A percentile compares a stretch with the other conserved stretches of the same genome.
Evolutionary conservation across 495 filamentous ascomycete species (phyloP).

Genomic region (Aspergillus diversus): DNA sequence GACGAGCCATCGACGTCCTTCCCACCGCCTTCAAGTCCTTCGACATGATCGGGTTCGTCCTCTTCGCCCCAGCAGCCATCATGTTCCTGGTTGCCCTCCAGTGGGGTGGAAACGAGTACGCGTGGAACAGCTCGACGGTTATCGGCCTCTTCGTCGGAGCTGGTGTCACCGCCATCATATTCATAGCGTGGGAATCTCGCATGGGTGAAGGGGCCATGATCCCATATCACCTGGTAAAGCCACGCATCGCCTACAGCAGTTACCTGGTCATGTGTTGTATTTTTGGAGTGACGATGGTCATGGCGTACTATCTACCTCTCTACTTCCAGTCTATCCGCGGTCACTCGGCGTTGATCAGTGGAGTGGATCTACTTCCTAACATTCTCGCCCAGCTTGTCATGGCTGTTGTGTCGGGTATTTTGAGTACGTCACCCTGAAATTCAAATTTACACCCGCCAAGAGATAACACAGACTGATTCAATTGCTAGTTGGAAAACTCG

Average conservation of each 20-base stretch:
- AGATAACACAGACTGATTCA: not conserved
- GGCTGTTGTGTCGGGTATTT: conserved; percentile 48
- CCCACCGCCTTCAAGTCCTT: conserved; percentile 34
- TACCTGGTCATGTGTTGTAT: conserved; percentile 19
- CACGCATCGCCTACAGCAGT: conserved; percentile 37
- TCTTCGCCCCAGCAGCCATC: conserved; percentile 49
- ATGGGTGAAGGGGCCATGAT: conserved; percentile 57
- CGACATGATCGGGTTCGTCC: conserved; percentile 48
- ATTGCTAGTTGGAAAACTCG: conserved; percentile 34
- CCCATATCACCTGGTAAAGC: conserved; percentile 39
- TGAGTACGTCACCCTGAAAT: conserved; percentile 30
- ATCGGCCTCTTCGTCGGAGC: conserved; percentile 58
- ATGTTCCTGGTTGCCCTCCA: conserved; percentile 56
- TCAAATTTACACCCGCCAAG: not conserved
- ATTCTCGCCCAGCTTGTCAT: conserved; percentile 54
- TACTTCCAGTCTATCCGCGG: conserved; percentile 46
- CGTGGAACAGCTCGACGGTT: conserved; percentile 51
- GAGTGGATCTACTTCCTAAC: conserved; percentile 44
- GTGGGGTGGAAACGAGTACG: conserved; percentile 41
- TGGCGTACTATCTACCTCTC: conserved; percentile 39
- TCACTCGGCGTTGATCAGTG: conserved; percentile 36
- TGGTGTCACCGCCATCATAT: conserved; percentile 44
- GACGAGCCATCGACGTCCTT: conserved; percentile 37
- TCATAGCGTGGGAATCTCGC: conserved; percentile 49
- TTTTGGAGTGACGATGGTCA: conserved; percentile 20